Conservation (phyloP, 73 alveolate genomes). For the Paramecium sexaurelia region DNA sequence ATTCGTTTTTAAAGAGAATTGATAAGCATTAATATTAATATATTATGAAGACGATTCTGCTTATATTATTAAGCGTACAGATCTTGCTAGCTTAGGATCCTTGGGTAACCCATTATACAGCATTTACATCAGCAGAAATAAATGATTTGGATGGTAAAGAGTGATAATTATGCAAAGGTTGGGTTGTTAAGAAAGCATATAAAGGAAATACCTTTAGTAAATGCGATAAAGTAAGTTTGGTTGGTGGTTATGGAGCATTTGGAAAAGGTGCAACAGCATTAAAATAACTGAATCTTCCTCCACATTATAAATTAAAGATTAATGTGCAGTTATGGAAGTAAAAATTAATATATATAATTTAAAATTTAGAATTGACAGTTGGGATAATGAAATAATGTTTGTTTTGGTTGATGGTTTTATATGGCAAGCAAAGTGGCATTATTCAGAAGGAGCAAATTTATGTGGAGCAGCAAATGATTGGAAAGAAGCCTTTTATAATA, state of each 20-base stretch:
- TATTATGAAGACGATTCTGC: slow-evolving; percentile 34
- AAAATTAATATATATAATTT: not conserved
- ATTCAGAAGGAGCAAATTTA: slow-evolving; percentile 29
- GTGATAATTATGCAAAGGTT: not conserved
- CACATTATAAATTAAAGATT: slow-evolving; percentile 46
- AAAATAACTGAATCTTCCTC: slow-evolving; percentile 49
- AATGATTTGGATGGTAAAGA: slow-evolving; percentile 54
- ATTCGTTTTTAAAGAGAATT: slow-evolving; percentile 50
- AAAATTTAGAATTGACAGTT: slow-evolving; percentile 32
- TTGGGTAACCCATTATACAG: slow-evolving; percentile 37
- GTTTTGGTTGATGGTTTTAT: slow-evolving; percentile 34
- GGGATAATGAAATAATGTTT: slow-evolving; percentile 54
- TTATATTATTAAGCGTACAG: slow-evolving; percentile 3
- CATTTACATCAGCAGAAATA: slow-evolving; percentile 38
- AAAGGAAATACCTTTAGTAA: not conserved
- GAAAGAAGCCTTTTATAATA: slow-evolving; percentile 37
- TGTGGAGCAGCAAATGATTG: slow-evolving; percentile 46
- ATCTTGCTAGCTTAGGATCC: not conserved
- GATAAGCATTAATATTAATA: slow-evolving; percentile 43
- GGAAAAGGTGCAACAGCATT: slow-evolving; percentile 52
- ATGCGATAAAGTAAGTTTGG: slow-evolving; percentile 12
- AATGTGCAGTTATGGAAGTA: slow-evolving; percentile 60
- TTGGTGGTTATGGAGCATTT: slow-evolving; percentile 53
- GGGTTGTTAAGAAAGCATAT: slow-evolving; percentile 43
- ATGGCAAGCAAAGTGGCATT: slow-evolving; percentile 59